phyloP scores from a whole-genome alignment of 768 basidiomycete genomes.

The Mycena vitilis region DNA sequence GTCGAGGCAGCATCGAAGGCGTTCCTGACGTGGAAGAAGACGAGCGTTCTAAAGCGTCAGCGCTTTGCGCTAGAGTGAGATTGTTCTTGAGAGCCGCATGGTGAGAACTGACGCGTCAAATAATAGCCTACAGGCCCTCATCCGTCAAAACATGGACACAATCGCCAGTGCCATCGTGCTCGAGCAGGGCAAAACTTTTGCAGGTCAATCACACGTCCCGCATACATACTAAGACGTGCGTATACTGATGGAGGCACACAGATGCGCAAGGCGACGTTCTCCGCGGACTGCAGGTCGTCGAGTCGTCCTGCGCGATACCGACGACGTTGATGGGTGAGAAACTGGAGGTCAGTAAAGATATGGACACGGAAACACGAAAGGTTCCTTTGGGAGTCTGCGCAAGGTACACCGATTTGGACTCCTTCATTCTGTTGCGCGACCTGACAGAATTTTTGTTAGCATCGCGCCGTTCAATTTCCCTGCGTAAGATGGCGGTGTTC shows the following conservation, averaged over 20 bases:
- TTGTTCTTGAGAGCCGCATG: background rate
- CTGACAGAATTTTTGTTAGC: slow-evolving; percentile 46
- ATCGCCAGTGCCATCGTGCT: slow-evolving; percentile 91
- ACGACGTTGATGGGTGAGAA: slow-evolving; percentile 89
- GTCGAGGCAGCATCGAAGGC: slow-evolving; percentile 90
- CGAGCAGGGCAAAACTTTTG: slow-evolving; percentile 95
- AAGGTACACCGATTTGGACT: slow-evolving; percentile 7
- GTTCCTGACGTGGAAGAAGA: slow-evolving; percentile 89
- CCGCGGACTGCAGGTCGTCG: slow-evolving; percentile 91
- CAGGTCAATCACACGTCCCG: slow-evolving; percentile 58
- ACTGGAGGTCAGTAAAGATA: slow-evolving; percentile 94
- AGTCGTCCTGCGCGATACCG: slow-evolving; percentile 84
- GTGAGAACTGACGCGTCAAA: background rate
- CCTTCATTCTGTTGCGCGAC: background rate
- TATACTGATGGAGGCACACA: slow-evolving; percentile 39
- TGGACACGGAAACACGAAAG: slow-evolving; percentile 92
- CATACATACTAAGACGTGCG: background rate
- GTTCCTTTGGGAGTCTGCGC: slow-evolving; percentile 91
- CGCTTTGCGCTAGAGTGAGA: slow-evolving; percentile 86
- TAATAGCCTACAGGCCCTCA: slow-evolving; percentile 77
- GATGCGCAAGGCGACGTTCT: slow-evolving; percentile 97
- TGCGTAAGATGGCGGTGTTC: slow-evolving; percentile 62
- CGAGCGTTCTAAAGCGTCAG: slow-evolving; percentile 89
- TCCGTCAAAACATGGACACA: slow-evolving; percentile 87
- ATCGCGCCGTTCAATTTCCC: slow-evolving; percentile 93